phyloP scores from a whole-genome alignment of 2,329 filamentous ascomycete genomes.

The Exophiala xenobiotica region DNA sequence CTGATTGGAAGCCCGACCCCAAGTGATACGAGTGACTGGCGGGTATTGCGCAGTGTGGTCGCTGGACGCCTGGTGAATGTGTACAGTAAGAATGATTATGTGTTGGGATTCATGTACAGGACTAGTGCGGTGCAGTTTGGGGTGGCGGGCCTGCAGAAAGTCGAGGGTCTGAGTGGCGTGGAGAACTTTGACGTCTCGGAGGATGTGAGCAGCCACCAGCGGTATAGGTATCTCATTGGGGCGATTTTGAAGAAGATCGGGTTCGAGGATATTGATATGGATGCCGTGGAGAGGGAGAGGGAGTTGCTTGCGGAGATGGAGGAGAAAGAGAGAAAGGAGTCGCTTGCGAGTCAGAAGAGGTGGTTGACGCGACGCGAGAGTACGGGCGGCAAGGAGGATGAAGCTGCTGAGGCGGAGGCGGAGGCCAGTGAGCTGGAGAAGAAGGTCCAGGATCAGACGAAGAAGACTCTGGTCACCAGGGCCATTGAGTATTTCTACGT shows the following conservation, averaged over 20 bases:
- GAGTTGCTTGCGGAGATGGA: slow-evolving; percentile 42
- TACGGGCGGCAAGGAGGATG: slow-evolving; percentile 28
- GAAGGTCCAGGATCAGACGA: slow-evolving; percentile 30
- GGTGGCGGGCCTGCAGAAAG: slow-evolving; percentile 76
- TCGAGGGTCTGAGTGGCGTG: slow-evolving; percentile 52
- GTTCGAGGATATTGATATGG: slow-evolving; percentile 64
- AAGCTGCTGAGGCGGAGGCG: slow-evolving; percentile 31
- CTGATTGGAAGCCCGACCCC: slow-evolving; percentile 80
- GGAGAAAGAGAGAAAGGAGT: slow-evolving; percentile 38
- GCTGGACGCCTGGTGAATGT: slow-evolving; percentile 82
- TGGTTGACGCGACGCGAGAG: slow-evolving; percentile 28
- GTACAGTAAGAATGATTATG: slow-evolving; percentile 81
- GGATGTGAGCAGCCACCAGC: slow-evolving; percentile 66
- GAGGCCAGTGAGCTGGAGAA: slow-evolving; percentile 31
- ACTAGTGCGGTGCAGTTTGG: slow-evolving; percentile 79
- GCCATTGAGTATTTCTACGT: slow-evolving; percentile 32
- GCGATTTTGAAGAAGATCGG: slow-evolving; percentile 65
- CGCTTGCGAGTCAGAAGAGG: slow-evolving; percentile 25
- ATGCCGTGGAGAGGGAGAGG: slow-evolving; percentile 45
- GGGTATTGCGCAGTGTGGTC: slow-evolving; percentile 72
- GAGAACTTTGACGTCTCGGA: slow-evolving; percentile 69
- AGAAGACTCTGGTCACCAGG: slow-evolving; percentile 31
- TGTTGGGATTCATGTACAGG: slow-evolving; percentile 84
- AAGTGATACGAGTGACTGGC: slow-evolving; percentile 70
- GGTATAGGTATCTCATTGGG: slow-evolving; percentile 68